These are phyloP conservation scores for Plasmodium chabaudi DNA, from an alignment of 169 alveolate species.

Conservation along the genomic window DNA sequence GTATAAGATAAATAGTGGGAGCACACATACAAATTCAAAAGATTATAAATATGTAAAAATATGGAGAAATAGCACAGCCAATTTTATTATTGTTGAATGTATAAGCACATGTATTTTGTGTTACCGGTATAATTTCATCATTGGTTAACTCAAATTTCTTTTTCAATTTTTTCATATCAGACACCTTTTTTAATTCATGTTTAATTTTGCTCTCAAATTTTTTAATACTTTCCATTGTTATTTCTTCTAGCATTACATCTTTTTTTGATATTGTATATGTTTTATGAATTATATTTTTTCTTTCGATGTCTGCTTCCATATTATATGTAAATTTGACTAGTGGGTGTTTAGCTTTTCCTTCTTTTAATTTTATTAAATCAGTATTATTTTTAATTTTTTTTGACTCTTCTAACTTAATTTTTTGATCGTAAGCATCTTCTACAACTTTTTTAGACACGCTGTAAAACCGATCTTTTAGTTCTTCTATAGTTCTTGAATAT, in stretches of 20 bases:
- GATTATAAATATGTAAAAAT: not conserved
- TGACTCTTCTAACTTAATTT: constrained; percentile 85
- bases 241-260: constrained; percentile 78
- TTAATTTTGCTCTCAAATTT: constrained; percentile 80
- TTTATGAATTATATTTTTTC: constrained; percentile 84
- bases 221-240: constrained; percentile 81
- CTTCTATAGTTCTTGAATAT: constrained; percentile 86
- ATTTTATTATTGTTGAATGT: too few species aligned
- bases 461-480: constrained; percentile 88
- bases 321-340: constrained; percentile 86
- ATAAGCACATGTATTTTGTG: not conserved
- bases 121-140: constrained; percentile 81
- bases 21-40: not conserved
- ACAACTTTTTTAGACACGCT: constrained; percentile 87
- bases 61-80: not conserved
- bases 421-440: constrained; percentile 86
- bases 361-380: constrained; percentile 83
- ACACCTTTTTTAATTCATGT: constrained; percentile 81
- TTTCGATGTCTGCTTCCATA: constrained; percentile 87
- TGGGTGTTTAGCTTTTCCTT: constrained; percentile 88
- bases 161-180: constrained; percentile 81
- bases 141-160: constrained; percentile 80
- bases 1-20: not conserved
- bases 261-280: constrained; percentile 82
- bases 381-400: constrained; percentile 85